A percentile compares a stretch with the other conserved stretches of the same genome.
Evolutionary conservation across 2,329 filamentous ascomycete genomes (phyloP).

Genomic region (Colletotrichum magnum): DNA sequence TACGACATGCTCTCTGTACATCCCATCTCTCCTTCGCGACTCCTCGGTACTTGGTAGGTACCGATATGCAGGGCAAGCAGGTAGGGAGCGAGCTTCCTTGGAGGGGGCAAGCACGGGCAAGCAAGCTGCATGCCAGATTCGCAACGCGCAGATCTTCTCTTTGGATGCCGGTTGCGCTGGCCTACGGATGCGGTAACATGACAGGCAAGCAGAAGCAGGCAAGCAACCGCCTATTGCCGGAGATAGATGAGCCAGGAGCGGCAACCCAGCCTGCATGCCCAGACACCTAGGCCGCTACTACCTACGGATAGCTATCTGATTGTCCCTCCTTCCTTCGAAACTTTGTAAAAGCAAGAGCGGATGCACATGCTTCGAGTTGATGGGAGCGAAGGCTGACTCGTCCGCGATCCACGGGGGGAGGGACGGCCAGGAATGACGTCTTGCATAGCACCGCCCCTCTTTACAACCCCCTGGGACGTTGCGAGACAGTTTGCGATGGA

Average conservation of each 20-base stretch:
- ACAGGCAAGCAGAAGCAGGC: no score
- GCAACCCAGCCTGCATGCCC: not conserved
- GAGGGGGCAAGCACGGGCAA: not conserved
- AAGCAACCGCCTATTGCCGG: not conserved
- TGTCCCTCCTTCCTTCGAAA: not conserved
- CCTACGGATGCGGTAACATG: not conserved
- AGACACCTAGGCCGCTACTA: no score
- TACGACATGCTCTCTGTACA: no score
- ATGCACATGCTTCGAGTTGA: not conserved
- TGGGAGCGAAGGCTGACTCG: not conserved
- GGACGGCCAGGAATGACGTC: not conserved
- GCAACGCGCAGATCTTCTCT: not conserved
- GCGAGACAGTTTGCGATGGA: no score
- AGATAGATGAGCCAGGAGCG: constrained; percentile 6
- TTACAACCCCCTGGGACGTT: no score
- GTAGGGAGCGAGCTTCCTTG: not conserved
- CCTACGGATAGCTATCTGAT: not conserved
- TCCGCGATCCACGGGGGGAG: not conserved
- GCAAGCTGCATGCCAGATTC: constrained; percentile 16
- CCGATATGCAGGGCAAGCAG: constrained; percentile 8
- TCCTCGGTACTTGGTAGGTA: not conserved
- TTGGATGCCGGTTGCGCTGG: not conserved
- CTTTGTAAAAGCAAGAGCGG: no score
- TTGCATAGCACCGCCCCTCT: no score
- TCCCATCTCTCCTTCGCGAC: no score